phyloP scores from a whole-genome alignment of 2,329 filamentous ascomycete species.

The Cladosporium sp. region DNA sequence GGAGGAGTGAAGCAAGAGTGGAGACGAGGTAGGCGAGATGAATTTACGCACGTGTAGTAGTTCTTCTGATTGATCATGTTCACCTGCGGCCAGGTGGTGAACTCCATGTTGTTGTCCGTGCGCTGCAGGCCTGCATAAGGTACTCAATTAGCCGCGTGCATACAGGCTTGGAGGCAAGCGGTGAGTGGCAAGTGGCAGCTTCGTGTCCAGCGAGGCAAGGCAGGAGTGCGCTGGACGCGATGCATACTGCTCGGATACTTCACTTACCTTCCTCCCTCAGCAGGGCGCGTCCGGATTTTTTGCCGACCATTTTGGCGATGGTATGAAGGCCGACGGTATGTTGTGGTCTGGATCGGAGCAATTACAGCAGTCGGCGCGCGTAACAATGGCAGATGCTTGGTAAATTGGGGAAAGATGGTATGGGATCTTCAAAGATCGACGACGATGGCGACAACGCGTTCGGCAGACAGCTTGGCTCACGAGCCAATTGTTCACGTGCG shows the following conservation, averaged over 20 bases:
- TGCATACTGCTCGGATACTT: constrained; percentile 7
- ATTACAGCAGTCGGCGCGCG: constrained; percentile 2
- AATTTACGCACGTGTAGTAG: constrained; percentile 80
- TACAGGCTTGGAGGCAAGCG: constrained; percentile 15
- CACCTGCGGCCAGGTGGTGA: constrained; percentile 90
- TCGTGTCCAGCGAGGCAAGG: constrained; percentile 3
- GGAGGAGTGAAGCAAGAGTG: neutral
- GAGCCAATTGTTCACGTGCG: constrained; percentile 8
- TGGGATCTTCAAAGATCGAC: neutral
- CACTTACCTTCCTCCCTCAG: constrained; percentile 58
- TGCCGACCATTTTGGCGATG: constrained; percentile 59
- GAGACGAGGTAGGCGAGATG: neutral
- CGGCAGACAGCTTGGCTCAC: neutral
- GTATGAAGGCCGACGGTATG: neutral
- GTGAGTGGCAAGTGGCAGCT: constrained; percentile 16
- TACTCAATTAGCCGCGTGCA: constrained; percentile 20
- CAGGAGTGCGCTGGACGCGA: constrained; percentile 1
- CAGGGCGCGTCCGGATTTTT: constrained; percentile 64
- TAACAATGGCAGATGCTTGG: neutral
- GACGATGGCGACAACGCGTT: neutral
- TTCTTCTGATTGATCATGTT: constrained; percentile 98
- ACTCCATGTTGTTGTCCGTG: constrained; percentile 97
- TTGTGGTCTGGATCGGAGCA: neutral
- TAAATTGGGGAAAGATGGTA: neutral
- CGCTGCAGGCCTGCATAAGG: constrained; percentile 75